Conservation (phyloP, 768 basidiomycete species). For the Tylopilus plumbeoviolaceoides region DNA sequence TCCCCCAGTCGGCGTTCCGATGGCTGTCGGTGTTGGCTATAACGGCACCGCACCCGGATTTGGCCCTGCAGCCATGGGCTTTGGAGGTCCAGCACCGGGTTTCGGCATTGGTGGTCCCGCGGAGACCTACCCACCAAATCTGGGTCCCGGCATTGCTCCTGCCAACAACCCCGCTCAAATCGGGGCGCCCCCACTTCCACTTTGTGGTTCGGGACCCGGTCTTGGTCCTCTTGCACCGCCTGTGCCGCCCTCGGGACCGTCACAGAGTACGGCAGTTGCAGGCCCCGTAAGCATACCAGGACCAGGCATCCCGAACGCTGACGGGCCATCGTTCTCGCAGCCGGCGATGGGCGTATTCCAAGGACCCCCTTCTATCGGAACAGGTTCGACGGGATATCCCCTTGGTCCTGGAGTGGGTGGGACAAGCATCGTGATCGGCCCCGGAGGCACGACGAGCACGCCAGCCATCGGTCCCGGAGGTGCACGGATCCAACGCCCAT, state of each 20-base stretch:
- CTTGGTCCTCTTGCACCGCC: conserved; percentile 2
- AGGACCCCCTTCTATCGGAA: conserved; percentile 19
- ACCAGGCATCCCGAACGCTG: conserved; percentile 11
- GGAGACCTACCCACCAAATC: conserved; percentile 16
- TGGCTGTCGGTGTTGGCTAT: conserved; percentile 17
- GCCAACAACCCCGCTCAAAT: conserved; percentile 7
- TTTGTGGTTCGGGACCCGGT: conserved; percentile 9
- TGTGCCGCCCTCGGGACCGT: conserved; percentile 2
- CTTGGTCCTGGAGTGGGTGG: conserved; percentile 18
- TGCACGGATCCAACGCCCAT: conserved; percentile 21
- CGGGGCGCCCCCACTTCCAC: conserved; percentile 4
- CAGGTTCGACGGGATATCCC: conserved; percentile 18
- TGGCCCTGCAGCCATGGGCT: conserved; percentile 14
- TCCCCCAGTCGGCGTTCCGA: conserved; percentile 19
- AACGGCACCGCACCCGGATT: conserved; percentile 14
- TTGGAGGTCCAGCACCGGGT: conserved; percentile 15
- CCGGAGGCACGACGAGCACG: conserved; percentile 20
- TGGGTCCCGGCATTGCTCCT: conserved; percentile 12
- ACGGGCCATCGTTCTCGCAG: conserved; percentile 20
- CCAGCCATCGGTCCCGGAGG: conserved; percentile 16
- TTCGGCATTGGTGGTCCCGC: conserved; percentile 17
- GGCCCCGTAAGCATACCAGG: conserved; percentile 9
- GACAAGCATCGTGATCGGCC: conserved; percentile 24
- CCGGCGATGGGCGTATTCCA: conserved; percentile 29
- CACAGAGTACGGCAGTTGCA: conserved; percentile 6